Evolutionary conservation across 2,329 filamentous ascomycete genomes (phyloP), one percentile per base, ranked within the genome.

Genomic region (Aspergillus sp.): DNA sequence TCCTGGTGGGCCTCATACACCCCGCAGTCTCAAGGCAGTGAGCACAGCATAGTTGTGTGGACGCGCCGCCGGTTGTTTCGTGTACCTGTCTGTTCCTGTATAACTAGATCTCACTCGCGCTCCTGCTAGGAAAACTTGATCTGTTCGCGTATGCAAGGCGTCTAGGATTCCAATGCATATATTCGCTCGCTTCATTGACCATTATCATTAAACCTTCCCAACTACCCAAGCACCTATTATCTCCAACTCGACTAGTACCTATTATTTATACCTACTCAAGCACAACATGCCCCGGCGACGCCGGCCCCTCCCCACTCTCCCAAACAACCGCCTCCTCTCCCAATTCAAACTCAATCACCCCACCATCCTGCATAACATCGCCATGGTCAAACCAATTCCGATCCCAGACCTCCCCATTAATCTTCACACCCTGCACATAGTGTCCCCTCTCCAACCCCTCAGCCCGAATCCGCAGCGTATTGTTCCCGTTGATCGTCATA

Each of bases 301-400:
- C 82, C 8, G 81, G 81, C 19, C 80, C 72, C n/a, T 76, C 75
- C 0, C 80, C 81, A 4, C 69, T 76, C 62, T 84, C 82, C 81
- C 80, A 83, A 3, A 62, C 54, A 24, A 64, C 73, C 57, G 66
- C 66, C 27, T 79, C 70, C 3, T 65, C 45, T 0, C 66, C 69
- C 15, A 82, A 61, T 22, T 73, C 72, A 66, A 83, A 83, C 64
- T 83, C 77, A 27, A 84, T 73, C 9, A 68, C 73, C 0, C 80
- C 79, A 0, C 79, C 80, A 20, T 76, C 65, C 44, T 54, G 56
- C 71, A 67, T 70, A 24, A 72, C 48, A 65, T 85, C 80, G 1
- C 78, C 75, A 66, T 85, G 82, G 55, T 79, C 75, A 17, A 86
- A 75, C 83, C 83, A 85, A 54, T 82, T 85, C 70, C 76, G 79